Conservation (phyloP, 2,329 filamentous ascomycete genomes). For the Thyridium curvatum region DNA sequence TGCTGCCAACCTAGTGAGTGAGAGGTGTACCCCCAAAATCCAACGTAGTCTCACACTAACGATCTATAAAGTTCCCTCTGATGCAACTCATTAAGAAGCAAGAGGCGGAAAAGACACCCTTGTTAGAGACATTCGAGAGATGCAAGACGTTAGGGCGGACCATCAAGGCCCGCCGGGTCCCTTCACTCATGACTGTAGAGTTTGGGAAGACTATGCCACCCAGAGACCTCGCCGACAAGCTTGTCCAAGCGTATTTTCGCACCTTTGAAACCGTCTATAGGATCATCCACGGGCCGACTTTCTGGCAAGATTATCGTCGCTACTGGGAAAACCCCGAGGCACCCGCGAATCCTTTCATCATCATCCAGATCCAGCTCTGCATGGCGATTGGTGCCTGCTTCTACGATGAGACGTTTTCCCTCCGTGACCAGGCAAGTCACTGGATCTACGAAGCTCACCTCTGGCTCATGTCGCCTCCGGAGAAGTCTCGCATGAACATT, state of each 20-base stretch:
- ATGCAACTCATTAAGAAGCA: constrained; percentile 33
- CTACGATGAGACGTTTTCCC: constrained; percentile 36
- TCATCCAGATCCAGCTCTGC: constrained; percentile 47
- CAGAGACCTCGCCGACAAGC: constrained; percentile 36
- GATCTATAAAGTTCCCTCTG: constrained; percentile 28
- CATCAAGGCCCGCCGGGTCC: constrained; percentile 41
- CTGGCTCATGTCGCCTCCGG: constrained; percentile 39
- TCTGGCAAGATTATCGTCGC: constrained; percentile 44
- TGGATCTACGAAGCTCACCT: constrained; percentile 48
- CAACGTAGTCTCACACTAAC: constrained; percentile 3
- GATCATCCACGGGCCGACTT: constrained; percentile 51
- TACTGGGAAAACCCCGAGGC: constrained; percentile 37
- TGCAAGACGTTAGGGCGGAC: constrained; percentile 46
- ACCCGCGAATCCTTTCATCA: constrained; percentile 32
- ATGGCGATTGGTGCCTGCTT: constrained; percentile 44
- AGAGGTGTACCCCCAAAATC: constrained; percentile 22
- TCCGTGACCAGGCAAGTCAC: constrained; percentile 34
- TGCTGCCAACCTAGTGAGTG: constrained; percentile 34
- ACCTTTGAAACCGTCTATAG: constrained; percentile 51
- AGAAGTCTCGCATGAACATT: constrained; percentile 43
- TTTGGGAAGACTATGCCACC: constrained; percentile 32
- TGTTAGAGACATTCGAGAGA: constrained; percentile 28
- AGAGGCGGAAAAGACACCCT: constrained; percentile 27
- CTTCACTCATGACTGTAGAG: constrained; percentile 11
- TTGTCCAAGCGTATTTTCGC: constrained; percentile 47